phyloP scores from a whole-genome alignment of 1,284 basidiomycete species.

The Fomitiporia mediterranea region DNA sequence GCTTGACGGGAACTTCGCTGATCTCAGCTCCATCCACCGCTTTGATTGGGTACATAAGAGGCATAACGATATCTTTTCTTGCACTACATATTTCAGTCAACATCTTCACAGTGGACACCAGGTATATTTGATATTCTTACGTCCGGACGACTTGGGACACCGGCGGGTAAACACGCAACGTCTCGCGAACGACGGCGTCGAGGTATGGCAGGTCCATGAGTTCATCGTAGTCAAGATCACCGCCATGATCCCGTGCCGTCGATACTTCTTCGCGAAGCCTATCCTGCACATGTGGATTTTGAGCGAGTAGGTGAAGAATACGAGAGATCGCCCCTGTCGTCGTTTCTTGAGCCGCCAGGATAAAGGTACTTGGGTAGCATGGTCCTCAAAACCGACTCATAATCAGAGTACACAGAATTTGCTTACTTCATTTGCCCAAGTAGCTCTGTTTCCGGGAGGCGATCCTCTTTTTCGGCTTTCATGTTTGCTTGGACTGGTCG shows the following conservation, averaged over 20 bases:
- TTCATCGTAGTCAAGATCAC: constrained; percentile 32
- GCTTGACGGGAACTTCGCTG: constrained; percentile 9
- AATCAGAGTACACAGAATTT: constrained; percentile 8
- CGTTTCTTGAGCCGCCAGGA: constrained; percentile 23
- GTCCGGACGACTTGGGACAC: constrained; percentile 27
- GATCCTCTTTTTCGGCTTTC: constrained; percentile 3
- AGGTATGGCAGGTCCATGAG: constrained; percentile 34
- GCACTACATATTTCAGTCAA: constrained; percentile 1
- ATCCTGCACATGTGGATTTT: constrained; percentile 21
- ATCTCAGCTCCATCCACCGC: constrained; percentile 6
- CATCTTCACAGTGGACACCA: background rate
- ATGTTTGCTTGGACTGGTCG: constrained; percentile 25
- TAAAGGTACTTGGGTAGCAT: constrained; percentile 11
- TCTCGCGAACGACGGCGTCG: constrained; percentile 38
- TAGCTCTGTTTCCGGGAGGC: constrained; percentile 8
- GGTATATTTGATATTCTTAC: background rate
- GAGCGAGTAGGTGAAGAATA: constrained; percentile 19
- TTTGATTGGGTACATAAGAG: constrained; percentile 15
- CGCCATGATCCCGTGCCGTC: constrained; percentile 17
- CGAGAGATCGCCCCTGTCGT: constrained; percentile 23
- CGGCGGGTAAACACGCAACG: constrained; percentile 33
- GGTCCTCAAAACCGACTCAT: background rate
- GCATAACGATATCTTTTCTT: constrained; percentile 17
- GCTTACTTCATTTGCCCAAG: constrained; percentile 28
- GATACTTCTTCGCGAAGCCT: constrained; percentile 26